Evolutionary conservation across 1,139 yeast genomes (phyloP), one percentile per base, ranked within the genome.

Genomic region (Hansenula sp.): DNA sequence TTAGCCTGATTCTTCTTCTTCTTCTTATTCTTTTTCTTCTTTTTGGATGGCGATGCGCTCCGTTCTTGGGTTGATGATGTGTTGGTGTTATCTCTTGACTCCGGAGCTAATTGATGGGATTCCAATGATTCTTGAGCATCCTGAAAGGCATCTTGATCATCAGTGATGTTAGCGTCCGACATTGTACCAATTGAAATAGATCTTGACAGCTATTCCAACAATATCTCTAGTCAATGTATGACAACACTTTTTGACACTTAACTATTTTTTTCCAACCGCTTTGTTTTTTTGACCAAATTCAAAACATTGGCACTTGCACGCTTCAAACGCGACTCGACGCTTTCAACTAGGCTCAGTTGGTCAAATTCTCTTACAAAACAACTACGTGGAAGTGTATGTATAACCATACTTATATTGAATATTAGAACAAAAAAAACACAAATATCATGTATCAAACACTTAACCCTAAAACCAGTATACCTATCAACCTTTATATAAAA

Each of bases 1-100:
- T n/a, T 16, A 17, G 20, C 9, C 12, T 30, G 31, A n/a, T 27
- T 25, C 17, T 27, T 36, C 22, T 32, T 28, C 31, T 34, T 38
- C 34, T 38, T 35, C 16, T 38, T 38, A 18, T 41, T 41, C 29
- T 38, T 38, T 34, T 38, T 35, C 26, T 41, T 41, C 29, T 28
- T 29, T 16, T 39, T 39, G 6, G 41, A 39, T 19, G 38, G 41
- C 9, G 38, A 28, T 6, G 32, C 14, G 22, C 33, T 18, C 14
- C 25, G 18, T 8, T n/a, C 19, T 24, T 24, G 13, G 19, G 26
- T 11, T 9, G 22, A 29, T 11, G 34, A 17, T 27, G 20, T 11
- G 21, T 13, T 14, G n/a, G n/a, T n/a, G 35, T 25, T 29, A 13
- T 37, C 22, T 12, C 16, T 22, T n/a, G 36, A 20, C 20, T 17